phyloP scores from a whole-genome alignment of 2,329 filamentous ascomycete genomes.

The Aspergillus unguis region DNA sequence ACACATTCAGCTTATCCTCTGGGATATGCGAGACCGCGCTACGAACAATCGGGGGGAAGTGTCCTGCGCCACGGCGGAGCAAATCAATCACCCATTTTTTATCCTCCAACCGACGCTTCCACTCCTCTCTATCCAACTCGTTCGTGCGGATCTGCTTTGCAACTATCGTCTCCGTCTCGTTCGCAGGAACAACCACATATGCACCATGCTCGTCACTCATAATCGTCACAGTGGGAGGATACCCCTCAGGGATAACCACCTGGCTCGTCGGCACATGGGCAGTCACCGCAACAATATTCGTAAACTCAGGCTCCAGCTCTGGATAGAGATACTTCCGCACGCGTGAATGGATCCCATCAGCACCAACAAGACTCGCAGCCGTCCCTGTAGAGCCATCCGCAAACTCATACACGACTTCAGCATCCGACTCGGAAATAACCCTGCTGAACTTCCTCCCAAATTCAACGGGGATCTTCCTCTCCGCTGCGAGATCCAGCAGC shows the following conservation, averaged over 20 bases:
- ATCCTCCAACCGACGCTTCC: conserved; percentile 42
- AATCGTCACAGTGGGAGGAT: conserved; percentile 45
- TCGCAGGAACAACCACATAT: conserved; percentile 51
- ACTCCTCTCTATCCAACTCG: conserved; percentile 42
- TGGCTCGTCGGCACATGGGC: conserved; percentile 38
- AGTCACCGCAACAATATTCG: conserved; percentile 46
- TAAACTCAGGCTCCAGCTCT: conserved; percentile 49
- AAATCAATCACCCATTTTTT: conserved; percentile 41
- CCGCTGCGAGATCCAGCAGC: conserved; percentile 42
- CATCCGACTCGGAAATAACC: conserved; percentile 41
- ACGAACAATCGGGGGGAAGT: conserved; percentile 37
- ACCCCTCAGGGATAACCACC: conserved; percentile 35
- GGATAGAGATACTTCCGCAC: conserved; percentile 54
- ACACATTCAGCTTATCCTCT: conserved; percentile 41
- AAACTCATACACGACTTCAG: conserved; percentile 48
- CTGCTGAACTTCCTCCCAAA: conserved; percentile 50
- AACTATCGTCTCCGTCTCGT: conserved; percentile 51
- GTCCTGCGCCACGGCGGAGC: conserved; percentile 32
- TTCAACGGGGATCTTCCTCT: conserved; percentile 39
- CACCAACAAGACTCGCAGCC: conserved; percentile 52
- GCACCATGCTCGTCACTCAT: conserved; percentile 44
- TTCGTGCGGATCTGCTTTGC: conserved; percentile 44
- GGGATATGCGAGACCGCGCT: conserved; percentile 39
- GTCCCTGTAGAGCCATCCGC: conserved; percentile 42
- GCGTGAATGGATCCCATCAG: conserved; percentile 59